These are phyloP conservation scores for Zygosaccharomyces sapae DNA, from an alignment of 1,139 yeast species.

Conservation along the genomic window DNA sequence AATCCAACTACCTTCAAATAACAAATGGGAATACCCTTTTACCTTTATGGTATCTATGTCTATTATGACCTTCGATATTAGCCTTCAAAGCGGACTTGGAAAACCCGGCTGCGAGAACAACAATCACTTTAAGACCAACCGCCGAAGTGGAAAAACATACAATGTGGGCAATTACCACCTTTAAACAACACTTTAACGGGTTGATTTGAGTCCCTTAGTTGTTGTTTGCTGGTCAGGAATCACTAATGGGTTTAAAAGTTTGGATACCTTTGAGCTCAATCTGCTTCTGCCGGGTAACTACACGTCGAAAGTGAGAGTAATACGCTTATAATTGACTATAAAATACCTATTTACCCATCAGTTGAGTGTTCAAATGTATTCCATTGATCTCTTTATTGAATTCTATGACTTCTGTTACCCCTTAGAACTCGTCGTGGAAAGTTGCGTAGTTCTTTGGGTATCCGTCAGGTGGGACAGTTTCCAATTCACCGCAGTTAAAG, in stretches of 20 bases:
- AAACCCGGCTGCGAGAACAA: constrained; percentile 7
- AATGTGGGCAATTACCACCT: not conserved
- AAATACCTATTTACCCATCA: not conserved
- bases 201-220: constrained; percentile 1
- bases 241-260: constrained; percentile 3
- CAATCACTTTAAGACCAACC: constrained; percentile 1
- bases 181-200: not conserved
- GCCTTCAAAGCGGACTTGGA: constrained; percentile 7
- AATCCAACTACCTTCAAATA: not conserved
- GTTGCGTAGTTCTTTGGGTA: constrained; percentile 4
- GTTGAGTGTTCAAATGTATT: not conserved
- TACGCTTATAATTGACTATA: constrained; percentile 5
- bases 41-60: not conserved
- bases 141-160: constrained; percentile 2
- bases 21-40: not conserved
- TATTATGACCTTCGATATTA: not conserved
- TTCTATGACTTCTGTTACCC: not conserved
- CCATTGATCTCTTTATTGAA: not conserved
- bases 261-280: constrained; percentile 2
- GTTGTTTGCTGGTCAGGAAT: constrained; percentile 5
- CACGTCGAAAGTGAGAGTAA: constrained; percentile 12
- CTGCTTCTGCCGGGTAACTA: constrained; percentile 11
- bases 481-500: constrained; percentile 37
- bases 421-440: constrained; percentile 17
- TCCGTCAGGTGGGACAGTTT: constrained; percentile 18